These are phyloP conservation scores for Tarenaya hassleriana DNA, from an alignment of 345 rosid genomes.

Conservation along the genomic window DNA sequence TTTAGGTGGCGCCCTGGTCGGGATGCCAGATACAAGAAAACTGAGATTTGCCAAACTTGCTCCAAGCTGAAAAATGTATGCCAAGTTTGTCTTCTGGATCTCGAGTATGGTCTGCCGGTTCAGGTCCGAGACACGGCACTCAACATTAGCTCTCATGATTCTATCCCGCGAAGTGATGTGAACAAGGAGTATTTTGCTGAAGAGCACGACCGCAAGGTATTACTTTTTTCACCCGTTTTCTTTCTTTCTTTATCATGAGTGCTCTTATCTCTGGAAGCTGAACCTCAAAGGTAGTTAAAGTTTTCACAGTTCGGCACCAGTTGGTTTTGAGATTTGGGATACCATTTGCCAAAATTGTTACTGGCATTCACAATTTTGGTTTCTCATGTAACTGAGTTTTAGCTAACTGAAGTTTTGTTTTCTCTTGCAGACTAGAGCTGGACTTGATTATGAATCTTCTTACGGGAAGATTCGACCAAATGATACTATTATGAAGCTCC, in stretches of 20 bases:
- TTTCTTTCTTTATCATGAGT: neutral
- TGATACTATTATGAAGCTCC: conserved; percentile 91
- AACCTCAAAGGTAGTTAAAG: neutral
- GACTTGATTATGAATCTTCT: conserved; percentile 93
- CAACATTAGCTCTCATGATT: conserved; percentile 64
- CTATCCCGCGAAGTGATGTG: conserved; percentile 90
- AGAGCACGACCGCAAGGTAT: conserved; percentile 89
- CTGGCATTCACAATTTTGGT: neutral
- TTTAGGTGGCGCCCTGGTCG: conserved; percentile 96
- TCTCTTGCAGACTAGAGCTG: conserved; percentile 78
- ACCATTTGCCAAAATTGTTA: neutral
- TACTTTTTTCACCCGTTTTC: neutral
- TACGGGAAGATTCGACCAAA: conserved; percentile 76
- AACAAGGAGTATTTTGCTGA: conserved; percentile 90
- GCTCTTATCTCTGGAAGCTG: neutral
- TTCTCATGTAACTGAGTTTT: conserved; percentile 1
- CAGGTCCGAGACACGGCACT: conserved; percentile 90
- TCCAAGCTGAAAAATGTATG: conserved; percentile 94
- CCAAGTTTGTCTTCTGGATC: conserved; percentile 95
- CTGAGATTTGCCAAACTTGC: conserved; percentile 91
- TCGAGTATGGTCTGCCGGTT: conserved; percentile 92
- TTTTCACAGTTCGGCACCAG: neutral
- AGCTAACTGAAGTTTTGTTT: conserved; percentile 12
- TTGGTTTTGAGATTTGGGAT: neutral
- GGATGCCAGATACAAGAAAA: conserved; percentile 82